Base-by-base conservation (phyloP, 1,284 basidiomycete genomes). In the Microbotryomycetes sp. region DNA sequence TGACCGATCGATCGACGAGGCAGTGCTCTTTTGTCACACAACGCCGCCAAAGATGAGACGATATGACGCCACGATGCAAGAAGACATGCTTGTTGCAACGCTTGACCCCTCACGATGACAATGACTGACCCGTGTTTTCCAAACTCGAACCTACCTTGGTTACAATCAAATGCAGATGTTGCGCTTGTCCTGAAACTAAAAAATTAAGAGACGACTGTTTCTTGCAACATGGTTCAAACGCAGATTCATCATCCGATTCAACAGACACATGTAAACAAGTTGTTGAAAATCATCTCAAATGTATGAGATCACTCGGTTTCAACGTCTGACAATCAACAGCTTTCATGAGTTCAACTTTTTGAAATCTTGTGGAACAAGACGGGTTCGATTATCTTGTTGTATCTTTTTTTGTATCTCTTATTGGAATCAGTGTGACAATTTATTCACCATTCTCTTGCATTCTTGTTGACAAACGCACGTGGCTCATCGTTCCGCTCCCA, bases 151-250 rank as follows among this genome's bases (percentile, higher is more conserved):
- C n/a, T n/a, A n/a, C 22, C 47, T 25, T 49, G 16, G 3, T 22
- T 16, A 3, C 22, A 7, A 15, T 28, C 36, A 22, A 56, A 4
- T 29, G 7, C 66, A 76, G 79, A 56, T 97, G 93, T 74, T 97
- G 93, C 73, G 93, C 93, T 50, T 98, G 93, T 76, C 92, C 92
- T 15, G 83, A 92, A 71, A 96, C 92, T 0, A 98, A 98, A 77
- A 83, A 86, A 6, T 82, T 82, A 28, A 82, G 94, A 36, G 94
- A 98, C 77, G 87, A 92, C 70, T 98, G 94, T 78, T 97, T 96
- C 81, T 79, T 97, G 69, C 83, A 84, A 66, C 75, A 74, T 52
- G 77, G 77, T 6, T 82, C 81, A 69, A 84, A 85, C 71, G 77
- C 84, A 6, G 82, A 84, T 46, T 73, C 74, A 56, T 67, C 70